Evolutionary conservation across 352 stramenopile genomes (phyloP), one percentile per base, ranked within the genome.

Genomic region (Globisporangium irregulare): DNA sequence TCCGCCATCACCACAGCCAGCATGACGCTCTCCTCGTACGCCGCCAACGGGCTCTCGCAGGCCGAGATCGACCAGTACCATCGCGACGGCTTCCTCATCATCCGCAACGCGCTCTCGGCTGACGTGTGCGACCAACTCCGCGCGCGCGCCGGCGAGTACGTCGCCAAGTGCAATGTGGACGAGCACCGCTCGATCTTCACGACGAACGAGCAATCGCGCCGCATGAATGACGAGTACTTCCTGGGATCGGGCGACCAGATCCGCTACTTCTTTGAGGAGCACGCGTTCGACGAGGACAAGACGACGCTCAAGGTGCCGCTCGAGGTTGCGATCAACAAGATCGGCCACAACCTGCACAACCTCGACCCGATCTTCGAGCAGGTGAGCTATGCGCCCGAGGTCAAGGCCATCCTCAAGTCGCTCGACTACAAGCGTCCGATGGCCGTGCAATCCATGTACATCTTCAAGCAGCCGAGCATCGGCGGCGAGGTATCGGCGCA

Each of bases 381-480:
- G 3, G 96, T 98, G 60, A 91, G 85, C 48, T 90, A 89, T 70
- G 95, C 88, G 7, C 25, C 74, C 0, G 79, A 93, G 62, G 82
- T 98, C 15, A 46, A 83, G 29, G 74, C 57, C 41, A 89, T 98
- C 14, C 73, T 93, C 59, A 75, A 82, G 61, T 93, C 90, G 25
- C 81, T 99, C 25, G 83, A 86, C 3, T 98, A 96, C 73, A 69
- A 81, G 50, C 81, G 95, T 36, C 95, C 97, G 1, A 82, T 98
- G 36, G 82, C 96, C 1, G 94, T 97, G 59, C 94, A 98, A 73
- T 96, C 80, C 59, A 99, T 99, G 97, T 99, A 98, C 77, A 98
- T 99, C 75, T 98, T 98, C 81, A 99, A 99, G 75, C 91, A 98
- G 74, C 88, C 92, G 22, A 82, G 78, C 38, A 97, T 98, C 62